These are phyloP conservation scores for Candida silvicultrix DNA, from an alignment of 805 yeast species.

Conservation along the genomic window DNA sequence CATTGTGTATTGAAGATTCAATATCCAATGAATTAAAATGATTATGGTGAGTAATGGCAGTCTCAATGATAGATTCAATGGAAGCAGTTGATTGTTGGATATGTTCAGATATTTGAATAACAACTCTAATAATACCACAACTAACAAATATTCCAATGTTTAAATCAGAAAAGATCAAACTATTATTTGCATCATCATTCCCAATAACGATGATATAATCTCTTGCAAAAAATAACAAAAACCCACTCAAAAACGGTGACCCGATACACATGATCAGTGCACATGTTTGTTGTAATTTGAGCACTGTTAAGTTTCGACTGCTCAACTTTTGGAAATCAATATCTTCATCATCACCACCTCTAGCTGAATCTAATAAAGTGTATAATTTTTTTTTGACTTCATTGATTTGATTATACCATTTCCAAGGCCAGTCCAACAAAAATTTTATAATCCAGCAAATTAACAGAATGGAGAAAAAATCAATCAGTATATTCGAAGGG, in stretches of 20 bases:
- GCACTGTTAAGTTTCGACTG: not conserved
- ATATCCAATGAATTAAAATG: not conserved
- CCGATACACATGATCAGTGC: conserved; percentile 24
- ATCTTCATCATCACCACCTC: no score
- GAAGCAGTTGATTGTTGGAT: conserved; percentile 14
- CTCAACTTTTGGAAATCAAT: conserved; percentile 2
- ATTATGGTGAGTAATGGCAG: not conserved
- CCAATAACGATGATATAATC: conserved; percentile 24
- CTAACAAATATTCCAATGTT: conserved; percentile 30
- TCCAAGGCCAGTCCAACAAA: conserved; percentile 36
- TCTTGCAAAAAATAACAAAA: conserved; percentile 24
- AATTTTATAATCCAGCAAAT: conserved; percentile 30
- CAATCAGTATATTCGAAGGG: conserved; percentile 23
- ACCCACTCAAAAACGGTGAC: conserved; percentile 24
- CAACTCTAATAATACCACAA: conserved; percentile 26
- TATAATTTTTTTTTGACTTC: conserved; percentile 8
- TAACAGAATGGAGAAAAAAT: conserved; percentile 25
- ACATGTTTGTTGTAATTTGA: conserved; percentile 12
- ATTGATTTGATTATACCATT: conserved; percentile 28
- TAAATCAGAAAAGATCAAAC: conserved; percentile 29
- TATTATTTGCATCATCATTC: conserved; percentile 11
- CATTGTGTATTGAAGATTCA: not conserved
- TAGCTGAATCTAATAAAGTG: conserved; percentile 2
- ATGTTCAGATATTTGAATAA: conserved; percentile 15
- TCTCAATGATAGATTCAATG: conserved; percentile 11